Evolutionary conservation across 495 filamentous ascomycete species (phyloP).

Genomic region (Glonium stellatum): DNA sequence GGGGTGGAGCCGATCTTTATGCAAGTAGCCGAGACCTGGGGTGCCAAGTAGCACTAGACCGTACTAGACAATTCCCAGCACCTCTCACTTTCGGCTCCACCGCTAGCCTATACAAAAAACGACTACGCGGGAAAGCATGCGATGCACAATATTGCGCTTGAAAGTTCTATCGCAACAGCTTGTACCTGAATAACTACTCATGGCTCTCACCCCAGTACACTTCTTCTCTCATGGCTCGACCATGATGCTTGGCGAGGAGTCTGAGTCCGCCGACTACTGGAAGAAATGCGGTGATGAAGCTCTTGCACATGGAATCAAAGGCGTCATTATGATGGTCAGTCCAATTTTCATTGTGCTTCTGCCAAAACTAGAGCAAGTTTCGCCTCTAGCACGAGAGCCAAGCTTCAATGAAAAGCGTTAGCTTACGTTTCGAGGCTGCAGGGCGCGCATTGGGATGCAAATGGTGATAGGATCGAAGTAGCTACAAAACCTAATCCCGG

Average conservation of each 20-base stretch:
- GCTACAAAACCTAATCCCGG: constrained; percentile 48
- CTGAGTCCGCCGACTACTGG: constrained; percentile 53
- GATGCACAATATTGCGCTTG: too few relatives aligned
- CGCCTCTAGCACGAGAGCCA: too few relatives aligned
- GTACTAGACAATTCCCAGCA: too few relatives aligned
- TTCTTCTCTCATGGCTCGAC: constrained; percentile 64
- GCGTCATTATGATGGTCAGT: constrained; percentile 56
- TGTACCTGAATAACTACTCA: not conserved
- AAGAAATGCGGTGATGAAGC: constrained; percentile 55
- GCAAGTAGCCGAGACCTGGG: too few relatives aligned
- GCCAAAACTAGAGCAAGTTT: not conserved
- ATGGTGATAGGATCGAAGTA: constrained; percentile 45
- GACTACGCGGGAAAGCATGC: too few relatives aligned
- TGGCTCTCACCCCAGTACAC: constrained; percentile 47
- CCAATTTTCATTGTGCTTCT: not conserved
- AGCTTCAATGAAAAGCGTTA: too few relatives aligned
- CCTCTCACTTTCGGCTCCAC: too few relatives aligned
- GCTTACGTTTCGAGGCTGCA: constrained; percentile 16
- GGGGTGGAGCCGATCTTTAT: too few relatives aligned
- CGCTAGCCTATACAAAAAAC: too few relatives aligned
- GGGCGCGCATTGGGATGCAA: constrained; percentile 56
- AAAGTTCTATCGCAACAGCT: not conserved
- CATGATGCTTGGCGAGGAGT: constrained; percentile 60
- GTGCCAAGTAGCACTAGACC: too few relatives aligned
- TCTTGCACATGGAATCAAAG: constrained; percentile 48